Percentiles rank a stretch among this genome's conserved stretches.
These are phyloP conservation scores for Areca catechu DNA, from an alignment of 176 grass and related monocot species.

Conservation along the genomic window DNA sequence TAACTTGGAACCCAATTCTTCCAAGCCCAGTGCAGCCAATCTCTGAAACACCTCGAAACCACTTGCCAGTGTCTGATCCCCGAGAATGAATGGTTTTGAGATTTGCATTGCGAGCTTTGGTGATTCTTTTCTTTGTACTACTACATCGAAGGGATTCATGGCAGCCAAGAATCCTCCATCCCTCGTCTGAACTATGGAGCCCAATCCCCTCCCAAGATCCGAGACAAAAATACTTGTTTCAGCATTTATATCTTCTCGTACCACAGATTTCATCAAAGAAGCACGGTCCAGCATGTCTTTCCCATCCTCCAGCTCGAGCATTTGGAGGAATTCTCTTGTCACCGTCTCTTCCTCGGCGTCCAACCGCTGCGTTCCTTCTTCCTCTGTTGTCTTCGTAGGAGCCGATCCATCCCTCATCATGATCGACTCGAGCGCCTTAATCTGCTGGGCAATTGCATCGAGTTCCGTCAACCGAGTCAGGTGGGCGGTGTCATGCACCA, in stretches of 20 bases:
- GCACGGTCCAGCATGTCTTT: slow-evolving; percentile 16
- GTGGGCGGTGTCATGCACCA: slow-evolving; percentile 61
- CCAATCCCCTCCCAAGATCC: slow-evolving; percentile 76
- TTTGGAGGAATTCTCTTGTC: slow-evolving; percentile 65
- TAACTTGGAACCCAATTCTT: slow-evolving; percentile 34
- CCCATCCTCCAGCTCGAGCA: slow-evolving; percentile 45
- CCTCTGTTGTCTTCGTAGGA: slow-evolving; percentile 2
- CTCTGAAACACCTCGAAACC: slow-evolving; percentile 71
- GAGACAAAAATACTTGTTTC: slow-evolving; percentile 43
- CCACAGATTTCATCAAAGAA: slow-evolving; percentile 23
- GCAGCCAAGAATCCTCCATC: slow-evolving; percentile 78
- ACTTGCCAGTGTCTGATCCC: slow-evolving; percentile 27
- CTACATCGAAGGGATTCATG: slow-evolving; percentile 76
- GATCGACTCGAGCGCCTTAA: slow-evolving; percentile 75
- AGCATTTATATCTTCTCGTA: neutral
- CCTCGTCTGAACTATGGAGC: slow-evolving; percentile 61
- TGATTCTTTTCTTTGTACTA: slow-evolving; percentile 39
- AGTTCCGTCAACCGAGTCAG: slow-evolving; percentile 62
- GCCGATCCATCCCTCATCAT: slow-evolving; percentile 37
- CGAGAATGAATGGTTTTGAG: slow-evolving; percentile 68
- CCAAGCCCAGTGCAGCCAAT: slow-evolving; percentile 32
- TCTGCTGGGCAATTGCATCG: slow-evolving; percentile 84
- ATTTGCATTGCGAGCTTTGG: slow-evolving; percentile 92
- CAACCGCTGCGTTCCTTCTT: slow-evolving; percentile 26
- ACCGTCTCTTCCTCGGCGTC: slow-evolving; percentile 74